These are phyloP conservation scores for Pythium aristosporum DNA, from an alignment of 352 stramenopile species.

Conservation along the genomic window DNA sequence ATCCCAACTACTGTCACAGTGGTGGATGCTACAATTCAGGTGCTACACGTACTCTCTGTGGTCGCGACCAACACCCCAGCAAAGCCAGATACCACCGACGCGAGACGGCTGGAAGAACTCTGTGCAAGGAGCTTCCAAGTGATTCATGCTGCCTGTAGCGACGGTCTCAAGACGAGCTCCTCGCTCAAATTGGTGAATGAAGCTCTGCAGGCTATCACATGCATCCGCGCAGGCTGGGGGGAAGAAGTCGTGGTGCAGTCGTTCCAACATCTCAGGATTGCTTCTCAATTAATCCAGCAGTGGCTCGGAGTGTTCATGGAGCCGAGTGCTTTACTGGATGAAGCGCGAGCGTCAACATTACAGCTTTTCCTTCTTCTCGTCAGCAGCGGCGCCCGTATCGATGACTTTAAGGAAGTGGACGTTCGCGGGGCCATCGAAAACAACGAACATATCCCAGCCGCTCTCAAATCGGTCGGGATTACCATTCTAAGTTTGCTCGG, in stretches of 20 bases:
- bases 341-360: slow-evolving; percentile 41
- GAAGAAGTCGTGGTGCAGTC: slow-evolving; percentile 34
- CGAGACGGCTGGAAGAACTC: not conserved
- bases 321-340: slow-evolving; percentile 21
- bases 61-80: not conserved
- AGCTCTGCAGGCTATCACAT: slow-evolving; percentile 11
- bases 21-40: slow-evolving; percentile 2
- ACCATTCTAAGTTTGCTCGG: slow-evolving; percentile 65
- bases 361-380: slow-evolving; percentile 57
- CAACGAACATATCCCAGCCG: slow-evolving; percentile 46
- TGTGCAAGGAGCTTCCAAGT: slow-evolving; percentile 13
- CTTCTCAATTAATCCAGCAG: slow-evolving; percentile 28
- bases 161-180: not conserved
- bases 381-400: slow-evolving; percentile 45
- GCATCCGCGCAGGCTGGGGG: slow-evolving; percentile 18
- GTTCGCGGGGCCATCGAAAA: slow-evolving; percentile 57
- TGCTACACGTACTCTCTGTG: slow-evolving; percentile 14
- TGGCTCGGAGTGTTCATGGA: slow-evolving; percentile 44
- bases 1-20: not conserved
- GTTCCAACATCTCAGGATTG: slow-evolving; percentile 26
- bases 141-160: not conserved
- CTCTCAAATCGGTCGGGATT: slow-evolving; percentile 57
- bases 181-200: slow-evolving; percentile 5
- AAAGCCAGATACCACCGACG: not conserved
- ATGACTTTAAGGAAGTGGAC: slow-evolving; percentile 53